These are phyloP conservation scores for Botrytis sinoallii DNA, from an alignment of 2,329 filamentous ascomycete species.

Conservation along the genomic window DNA sequence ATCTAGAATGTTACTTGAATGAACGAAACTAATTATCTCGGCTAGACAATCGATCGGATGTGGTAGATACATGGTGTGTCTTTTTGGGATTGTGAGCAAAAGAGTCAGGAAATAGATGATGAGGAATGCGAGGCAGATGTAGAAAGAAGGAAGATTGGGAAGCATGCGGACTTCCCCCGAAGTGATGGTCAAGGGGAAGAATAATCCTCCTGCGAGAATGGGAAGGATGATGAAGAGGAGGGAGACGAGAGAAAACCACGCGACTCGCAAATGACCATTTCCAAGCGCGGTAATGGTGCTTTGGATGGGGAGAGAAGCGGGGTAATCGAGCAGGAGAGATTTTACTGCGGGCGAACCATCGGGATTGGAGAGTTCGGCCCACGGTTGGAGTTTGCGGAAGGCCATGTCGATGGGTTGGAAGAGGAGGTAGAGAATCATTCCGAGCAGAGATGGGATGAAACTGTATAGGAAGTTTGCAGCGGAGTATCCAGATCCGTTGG, in stretches of 20 bases:
- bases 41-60: slow-evolving; percentile 71
- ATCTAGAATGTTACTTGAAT: slow-evolving; percentile 66
- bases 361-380: slow-evolving; percentile 57
- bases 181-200: slow-evolving; percentile 66
- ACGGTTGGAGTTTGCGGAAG: slow-evolving; percentile 65
- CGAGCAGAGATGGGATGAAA: slow-evolving; percentile 68
- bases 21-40: slow-evolving; percentile 74
- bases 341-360: slow-evolving; percentile 60
- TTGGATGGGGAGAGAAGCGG: slow-evolving; percentile 59
- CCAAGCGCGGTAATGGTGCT: slow-evolving; percentile 54
- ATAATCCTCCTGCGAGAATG: slow-evolving; percentile 65
- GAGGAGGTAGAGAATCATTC: slow-evolving; percentile 62
- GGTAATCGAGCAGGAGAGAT: slow-evolving; percentile 68
- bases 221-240: slow-evolving; percentile 61
- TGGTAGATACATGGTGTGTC: slow-evolving; percentile 63
- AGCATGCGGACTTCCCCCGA: slow-evolving; percentile 59
- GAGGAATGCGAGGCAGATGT: slow-evolving; percentile 68
- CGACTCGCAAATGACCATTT: slow-evolving; percentile 62
- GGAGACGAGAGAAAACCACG: slow-evolving; percentile 57
- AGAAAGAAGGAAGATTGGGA: slow-evolving; percentile 70
- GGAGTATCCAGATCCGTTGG: slow-evolving; percentile 67
- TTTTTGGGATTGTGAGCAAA: slow-evolving; percentile 58
- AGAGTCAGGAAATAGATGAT: slow-evolving; percentile 67
- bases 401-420: slow-evolving; percentile 66
- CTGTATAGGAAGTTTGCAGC: slow-evolving; percentile 84